A percentile compares a stretch with the other conserved stretches of the same genome.
These are phyloP conservation scores for Scedosporium dehoogii DNA, from an alignment of 2,329 filamentous ascomycete genomes.

Conservation along the genomic window DNA sequence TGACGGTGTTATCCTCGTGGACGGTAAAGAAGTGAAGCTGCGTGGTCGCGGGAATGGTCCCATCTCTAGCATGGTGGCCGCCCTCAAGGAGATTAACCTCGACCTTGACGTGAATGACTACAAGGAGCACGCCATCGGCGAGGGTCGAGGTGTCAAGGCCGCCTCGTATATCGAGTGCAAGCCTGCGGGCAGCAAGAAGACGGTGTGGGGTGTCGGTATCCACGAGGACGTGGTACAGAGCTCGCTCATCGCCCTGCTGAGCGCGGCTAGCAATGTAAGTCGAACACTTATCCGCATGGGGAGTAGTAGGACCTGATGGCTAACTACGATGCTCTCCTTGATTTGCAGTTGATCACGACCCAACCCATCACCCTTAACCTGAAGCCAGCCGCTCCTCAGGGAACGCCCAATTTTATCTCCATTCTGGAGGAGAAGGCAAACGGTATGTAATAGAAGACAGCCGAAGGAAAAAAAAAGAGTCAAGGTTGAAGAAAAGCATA, in stretches of 20 bases:
- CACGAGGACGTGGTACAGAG: conserved; percentile 89
- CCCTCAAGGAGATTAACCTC: conserved; percentile 67
- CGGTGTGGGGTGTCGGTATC: conserved; percentile 84
- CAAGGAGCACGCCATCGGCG: conserved; percentile 89
- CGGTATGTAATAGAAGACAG: conserved; percentile 16
- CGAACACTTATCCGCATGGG: no score
- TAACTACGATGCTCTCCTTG: conserved; percentile 7
- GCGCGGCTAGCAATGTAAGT: conserved; percentile 77
- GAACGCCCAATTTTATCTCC: conserved; percentile 21
- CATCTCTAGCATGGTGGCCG: conserved; percentile 78
- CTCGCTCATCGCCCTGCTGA: conserved; percentile 75
- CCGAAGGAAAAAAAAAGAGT: neutral
- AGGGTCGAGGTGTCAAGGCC: conserved; percentile 76
- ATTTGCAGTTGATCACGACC: conserved; percentile 58
- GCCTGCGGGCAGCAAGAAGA: conserved; percentile 53
- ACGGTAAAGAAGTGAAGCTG: conserved; percentile 69
- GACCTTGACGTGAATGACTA: conserved; percentile 89
- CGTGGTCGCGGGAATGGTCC: conserved; percentile 80
- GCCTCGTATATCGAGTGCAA: conserved; percentile 91
- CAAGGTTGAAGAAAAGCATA: neutral
- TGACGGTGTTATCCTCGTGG: conserved; percentile 73
- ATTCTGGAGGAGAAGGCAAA: conserved; percentile 30
- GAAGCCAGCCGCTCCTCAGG: conserved; percentile 32
- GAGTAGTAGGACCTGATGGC: neutral
- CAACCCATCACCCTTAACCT: conserved; percentile 59